Evolutionary conservation across 2,329 filamentous ascomycete genomes (phyloP), one percentile per base, ranked within the genome.

Genomic region (Clonostachys rosea): DNA sequence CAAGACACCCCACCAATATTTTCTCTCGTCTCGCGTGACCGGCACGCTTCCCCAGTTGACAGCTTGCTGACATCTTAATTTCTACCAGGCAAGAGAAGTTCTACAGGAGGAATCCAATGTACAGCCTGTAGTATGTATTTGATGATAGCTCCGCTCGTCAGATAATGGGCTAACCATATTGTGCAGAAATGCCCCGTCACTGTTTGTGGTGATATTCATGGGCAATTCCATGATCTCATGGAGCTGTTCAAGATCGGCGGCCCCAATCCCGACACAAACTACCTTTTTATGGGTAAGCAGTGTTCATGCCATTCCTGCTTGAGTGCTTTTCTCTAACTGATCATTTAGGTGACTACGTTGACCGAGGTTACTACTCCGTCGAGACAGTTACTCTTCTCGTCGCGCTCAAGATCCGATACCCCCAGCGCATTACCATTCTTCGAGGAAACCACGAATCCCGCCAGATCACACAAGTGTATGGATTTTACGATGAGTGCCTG

Each of bases 211-310:
- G 94, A 99, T 72, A 99, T 99, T 66, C 94, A 99, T 71, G 94
- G 94, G 56, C 94, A 99, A 72, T 97, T 97, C 69, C 92, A 97
- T 70, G 94, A 99, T 65, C 74, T 99, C 69, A 97, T 99, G 91
- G 94, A 99, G 74, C 83, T 99, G 46, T 99, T 99, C 81, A 95
- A 95, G 75, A 97, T 99, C 68, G 94, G 94, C 58, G 94, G 94
- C 47, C 91, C 91, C 51, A 96, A 96, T 66, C 94, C 94, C 56
- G 94, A 99, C 70, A 97, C 94, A 64, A 97, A 97, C 76, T 97
- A 97, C 72, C 86, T 97, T 56, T 97, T 97, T 76, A 97, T 99
- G 91, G 91, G 90, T 94, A 73, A 64, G 83, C 49, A 54, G 42
- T 45, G 17, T n/a, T 43, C 24, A 30, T 30, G 41, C 30, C 34